These are phyloP conservation scores for Paraphaeosphaeria minitans DNA, from an alignment of 2,329 filamentous ascomycete genomes.

Conservation along the genomic window DNA sequence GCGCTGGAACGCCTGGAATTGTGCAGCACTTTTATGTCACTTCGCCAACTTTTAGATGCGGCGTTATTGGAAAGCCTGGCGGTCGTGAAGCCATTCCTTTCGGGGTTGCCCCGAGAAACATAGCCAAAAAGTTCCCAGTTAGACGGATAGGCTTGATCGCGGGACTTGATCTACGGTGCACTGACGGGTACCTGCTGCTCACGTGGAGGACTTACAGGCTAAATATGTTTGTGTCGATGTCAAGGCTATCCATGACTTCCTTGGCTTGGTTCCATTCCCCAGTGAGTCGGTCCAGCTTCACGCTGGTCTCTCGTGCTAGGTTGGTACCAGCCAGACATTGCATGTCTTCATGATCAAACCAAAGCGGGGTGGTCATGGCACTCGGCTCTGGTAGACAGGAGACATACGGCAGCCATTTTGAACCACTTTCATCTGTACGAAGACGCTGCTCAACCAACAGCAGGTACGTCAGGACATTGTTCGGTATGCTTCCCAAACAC, in stretches of 20 bases:
- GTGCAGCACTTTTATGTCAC: neutral
- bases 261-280: conserved; percentile 34
- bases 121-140: neutral
- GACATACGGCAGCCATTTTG: conserved; percentile 46
- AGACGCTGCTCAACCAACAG: conserved; percentile 43
- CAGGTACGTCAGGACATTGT: conserved; percentile 43
- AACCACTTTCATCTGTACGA: conserved; percentile 23
- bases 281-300: conserved; percentile 24
- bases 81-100: neutral
- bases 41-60: neutral
- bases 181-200: neutral
- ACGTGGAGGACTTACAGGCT: conserved; percentile 31
- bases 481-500: conserved; percentile 34
- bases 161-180: neutral
- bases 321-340: conserved; percentile 44
- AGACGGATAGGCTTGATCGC: neutral
- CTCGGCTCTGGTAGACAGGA: conserved; percentile 38
- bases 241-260: conserved; percentile 23
- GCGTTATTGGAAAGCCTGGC: neutral
- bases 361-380: conserved; percentile 45
- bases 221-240: conserved; percentile 22
- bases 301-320: conserved; percentile 32
- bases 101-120: neutral
- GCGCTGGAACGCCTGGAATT: neutral
- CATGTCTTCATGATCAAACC: conserved; percentile 43